phyloP scores from a whole-genome alignment of 192 early-diverging fungal species.

The Mycoemilia scoparia region DNA sequence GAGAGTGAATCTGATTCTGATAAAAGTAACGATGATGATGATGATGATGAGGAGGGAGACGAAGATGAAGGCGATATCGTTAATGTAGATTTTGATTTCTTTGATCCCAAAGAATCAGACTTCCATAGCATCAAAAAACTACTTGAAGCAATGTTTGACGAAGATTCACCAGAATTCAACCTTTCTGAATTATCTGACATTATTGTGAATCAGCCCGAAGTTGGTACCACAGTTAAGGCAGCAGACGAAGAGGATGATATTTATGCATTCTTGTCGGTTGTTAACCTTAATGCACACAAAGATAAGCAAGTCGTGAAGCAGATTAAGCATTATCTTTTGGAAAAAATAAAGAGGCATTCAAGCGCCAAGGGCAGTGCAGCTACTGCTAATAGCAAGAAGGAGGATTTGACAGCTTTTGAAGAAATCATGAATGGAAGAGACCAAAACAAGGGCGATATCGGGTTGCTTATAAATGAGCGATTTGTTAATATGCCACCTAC shows the following conservation, averaged over 20 bases:
- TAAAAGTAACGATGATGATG: too few species aligned
- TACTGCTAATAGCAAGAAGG: not conserved
- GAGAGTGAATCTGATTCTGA: too few species aligned
- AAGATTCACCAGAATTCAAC: slow-evolving; percentile 58
- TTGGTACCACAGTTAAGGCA: slow-evolving; percentile 82
- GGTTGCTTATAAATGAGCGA: slow-evolving; percentile 66
- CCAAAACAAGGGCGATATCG: slow-evolving; percentile 22
- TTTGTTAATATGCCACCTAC: slow-evolving; percentile 95
- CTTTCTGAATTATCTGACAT: slow-evolving; percentile 64
- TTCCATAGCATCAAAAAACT: slow-evolving; percentile 84
- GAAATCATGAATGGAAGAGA: slow-evolving; percentile 14
- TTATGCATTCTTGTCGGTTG: slow-evolving; percentile 66
- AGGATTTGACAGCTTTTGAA: slow-evolving; percentile 9
- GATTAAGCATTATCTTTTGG: slow-evolving; percentile 42
- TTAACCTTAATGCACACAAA: slow-evolving; percentile 48
- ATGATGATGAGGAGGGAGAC: too few species aligned
- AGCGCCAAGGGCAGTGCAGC: slow-evolving; percentile 2
- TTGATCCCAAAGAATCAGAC: slow-evolving; percentile 71
- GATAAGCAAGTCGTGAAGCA: slow-evolving; percentile 30
- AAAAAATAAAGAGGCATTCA: slow-evolving; percentile 30
- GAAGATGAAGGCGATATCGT: slow-evolving; percentile 31
- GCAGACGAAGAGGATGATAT: slow-evolving; percentile 64
- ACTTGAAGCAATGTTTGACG: slow-evolving; percentile 55
- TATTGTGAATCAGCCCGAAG: slow-evolving; percentile 49
- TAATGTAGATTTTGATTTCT: slow-evolving; percentile 92